Base-by-base conservation (phyloP, 78 protist species). In the Trichosphaerium sp. region DNA sequence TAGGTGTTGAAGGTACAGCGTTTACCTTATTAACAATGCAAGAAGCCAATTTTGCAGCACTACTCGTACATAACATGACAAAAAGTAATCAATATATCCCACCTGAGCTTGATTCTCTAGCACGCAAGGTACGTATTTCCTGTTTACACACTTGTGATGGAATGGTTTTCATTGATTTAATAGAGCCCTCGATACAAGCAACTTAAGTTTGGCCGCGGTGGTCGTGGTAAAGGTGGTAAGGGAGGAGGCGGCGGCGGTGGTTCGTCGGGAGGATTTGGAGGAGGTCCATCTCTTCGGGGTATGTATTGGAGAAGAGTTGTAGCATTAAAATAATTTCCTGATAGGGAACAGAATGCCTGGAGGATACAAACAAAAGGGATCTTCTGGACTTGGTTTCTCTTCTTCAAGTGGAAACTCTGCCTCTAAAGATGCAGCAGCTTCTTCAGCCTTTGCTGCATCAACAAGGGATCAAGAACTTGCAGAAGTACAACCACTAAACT, bases 1-100 rank as follows among this genome's bases (percentile, higher is more conserved):
- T 60, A 31, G 63, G 63, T n/a, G 63, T 40, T 38, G 65, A 66
- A 40, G 91, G 91, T 39, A 28, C 18, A n/a, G 91, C 91, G 3
- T 65, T 29, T 37, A 76, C 91, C 2, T 59, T 85, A 18, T 23
- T 85, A 40, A 70, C 73, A 0, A 37, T 51, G 4, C 71, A 66
- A 14, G 88, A 85, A 25, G 35, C 11, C 28, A 1, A 40, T 26
- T 81, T 81, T 37, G 71, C 91, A 14, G 80, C 39, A 1, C 79
- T 72, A 12, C 43, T 85, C 14, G 75, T 85, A 12, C 63, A 70
- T 26, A 56, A 31, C 25, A 34, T 75, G 2, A 68, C 65, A 52
- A 25, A 29, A 6, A 75, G 85, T 0, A 63, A 66, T 34, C 89
- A 84, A 56, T 37, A 6, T 38, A 66, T 78, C 21, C 71, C 89